Conservation (phyloP, 192 early-diverging fungal genomes). For the Pilaira anomala region DNA sequence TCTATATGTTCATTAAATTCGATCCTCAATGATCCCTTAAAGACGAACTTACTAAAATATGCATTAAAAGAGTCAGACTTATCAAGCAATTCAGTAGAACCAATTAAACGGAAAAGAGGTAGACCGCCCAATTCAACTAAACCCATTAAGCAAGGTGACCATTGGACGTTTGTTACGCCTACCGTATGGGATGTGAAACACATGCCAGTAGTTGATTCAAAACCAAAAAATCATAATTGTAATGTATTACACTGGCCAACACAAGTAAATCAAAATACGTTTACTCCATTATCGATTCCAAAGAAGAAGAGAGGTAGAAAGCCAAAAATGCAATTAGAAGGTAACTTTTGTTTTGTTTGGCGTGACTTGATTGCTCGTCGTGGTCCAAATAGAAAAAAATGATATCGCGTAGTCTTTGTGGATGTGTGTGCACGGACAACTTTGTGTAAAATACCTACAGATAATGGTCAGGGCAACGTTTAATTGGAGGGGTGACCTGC, state of each 20-base stretch:
- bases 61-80: too few relatives aligned
- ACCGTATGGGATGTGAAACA: conserved; percentile 37
- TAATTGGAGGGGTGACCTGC: too few relatives aligned
- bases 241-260: conserved; percentile 13
- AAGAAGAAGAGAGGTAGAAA: conserved; percentile 40
- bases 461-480: too few relatives aligned
- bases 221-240: conserved; percentile 6
- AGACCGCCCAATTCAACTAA: conserved; percentile 25
- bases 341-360: conserved; percentile 42
- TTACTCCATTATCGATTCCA: conserved; percentile 35
- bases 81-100: too few relatives aligned
- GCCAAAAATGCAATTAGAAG: conserved; percentile 36
- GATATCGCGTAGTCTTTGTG: too few relatives aligned
- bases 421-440: too few relatives aligned
- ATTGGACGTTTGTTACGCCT: conserved; percentile 35
- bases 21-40: conserved; percentile 1
- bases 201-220: background rate
- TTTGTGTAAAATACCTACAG: too few relatives aligned
- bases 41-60: too few relatives aligned
- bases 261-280: conserved; percentile 15
- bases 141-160: conserved; percentile 2
- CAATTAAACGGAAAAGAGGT: conserved; percentile 25
- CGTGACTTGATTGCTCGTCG: conserved; percentile 32
- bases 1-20: conserved; percentile 5
- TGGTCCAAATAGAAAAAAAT: conserved; percentile 19